Evolutionary conservation across 73 alveolate genomes (phyloP).

Genomic region (Paramecium bursaria): DNA sequence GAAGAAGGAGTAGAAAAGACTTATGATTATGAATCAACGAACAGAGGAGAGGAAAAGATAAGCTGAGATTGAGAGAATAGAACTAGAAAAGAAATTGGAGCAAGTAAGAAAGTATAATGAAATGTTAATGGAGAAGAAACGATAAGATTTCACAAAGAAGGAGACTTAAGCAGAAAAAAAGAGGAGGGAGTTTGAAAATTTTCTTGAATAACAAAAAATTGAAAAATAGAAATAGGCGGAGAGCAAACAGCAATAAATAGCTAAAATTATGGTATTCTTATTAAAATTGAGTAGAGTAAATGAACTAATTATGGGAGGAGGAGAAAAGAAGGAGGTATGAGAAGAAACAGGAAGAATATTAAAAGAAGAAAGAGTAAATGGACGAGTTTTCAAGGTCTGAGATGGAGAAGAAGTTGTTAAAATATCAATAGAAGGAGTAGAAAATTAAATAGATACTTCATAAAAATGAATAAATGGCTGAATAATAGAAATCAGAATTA

Average conservation of each 20-base stretch:
- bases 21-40: neutral
- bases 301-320: conserved; percentile 28
- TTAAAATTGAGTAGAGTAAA: neutral
- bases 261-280: conserved; percentile 21
- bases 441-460: conserved; percentile 11
- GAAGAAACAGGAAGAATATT: conserved; percentile 18
- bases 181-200: conserved; percentile 57
- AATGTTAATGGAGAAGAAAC: conserved; percentile 23
- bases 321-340: conserved; percentile 41
- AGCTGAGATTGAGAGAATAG: conserved; percentile 48
- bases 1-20: conserved; percentile 30
- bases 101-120: conserved; percentile 40
- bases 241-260: conserved; percentile 14
- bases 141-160: neutral
- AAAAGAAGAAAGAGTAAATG: conserved; percentile 28
- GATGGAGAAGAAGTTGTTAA: conserved; percentile 44
- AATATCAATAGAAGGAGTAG: conserved; percentile 27
- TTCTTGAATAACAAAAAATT: conserved; percentile 1
- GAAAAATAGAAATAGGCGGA: conserved; percentile 40
- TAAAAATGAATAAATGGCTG: conserved; percentile 45
- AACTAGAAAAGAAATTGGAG: conserved; percentile 28
- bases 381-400: conserved; percentile 12
- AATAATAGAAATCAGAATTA: conserved; percentile 26
- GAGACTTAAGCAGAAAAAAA: conserved; percentile 17
- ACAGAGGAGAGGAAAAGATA: conserved; percentile 15